Evolutionary conservation across 2,329 filamentous ascomycete genomes (phyloP).

Genomic region (Stagonosporopsis chrysanthemi): DNA sequence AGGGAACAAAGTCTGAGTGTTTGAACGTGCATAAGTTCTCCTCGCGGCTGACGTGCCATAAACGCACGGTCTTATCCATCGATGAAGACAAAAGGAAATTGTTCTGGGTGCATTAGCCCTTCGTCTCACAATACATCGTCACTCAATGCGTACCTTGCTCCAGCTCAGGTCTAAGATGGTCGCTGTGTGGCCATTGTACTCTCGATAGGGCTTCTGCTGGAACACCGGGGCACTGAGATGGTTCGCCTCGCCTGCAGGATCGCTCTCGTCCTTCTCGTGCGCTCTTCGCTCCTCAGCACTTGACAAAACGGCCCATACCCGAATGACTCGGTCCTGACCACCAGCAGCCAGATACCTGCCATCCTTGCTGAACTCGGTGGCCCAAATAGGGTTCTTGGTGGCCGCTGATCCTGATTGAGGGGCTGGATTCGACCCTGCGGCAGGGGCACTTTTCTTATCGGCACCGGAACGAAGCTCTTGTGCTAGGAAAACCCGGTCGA

Average conservation of each 20-base stretch:
- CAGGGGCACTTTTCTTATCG: constrained; percentile 39
- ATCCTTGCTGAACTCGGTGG: constrained; percentile 90
- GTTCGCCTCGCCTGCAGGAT: constrained; percentile 61
- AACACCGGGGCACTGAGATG: constrained; percentile 91
- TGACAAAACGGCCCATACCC: constrained; percentile 88
- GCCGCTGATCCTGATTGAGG: constrained; percentile 46
- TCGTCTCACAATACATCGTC: not conserved
- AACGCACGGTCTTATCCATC: constrained; percentile 95
- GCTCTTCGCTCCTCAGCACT: constrained; percentile 78
- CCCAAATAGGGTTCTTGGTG: constrained; percentile 78
- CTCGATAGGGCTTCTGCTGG: constrained; percentile 74
- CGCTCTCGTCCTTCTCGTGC: constrained; percentile 75
- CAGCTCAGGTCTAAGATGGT: constrained; percentile 92
- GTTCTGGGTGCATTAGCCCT: constrained; percentile 61
- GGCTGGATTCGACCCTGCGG: constrained; percentile 35
- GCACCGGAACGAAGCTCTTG: constrained; percentile 79
- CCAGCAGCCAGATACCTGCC: constrained; percentile 91
- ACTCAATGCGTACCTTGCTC: constrained; percentile 74
- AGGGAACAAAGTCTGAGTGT: constrained; percentile 93
- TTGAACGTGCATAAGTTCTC: constrained; percentile 95
- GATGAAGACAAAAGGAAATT: constrained; percentile 95
- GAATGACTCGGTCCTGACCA: constrained; percentile 83
- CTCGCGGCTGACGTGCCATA: constrained; percentile 87
- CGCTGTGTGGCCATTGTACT: constrained; percentile 83
- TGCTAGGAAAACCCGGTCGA: constrained; percentile 87